Conservation (phyloP, 2,329 filamentous ascomycete genomes). For the Diaporthe ampelina region DNA sequence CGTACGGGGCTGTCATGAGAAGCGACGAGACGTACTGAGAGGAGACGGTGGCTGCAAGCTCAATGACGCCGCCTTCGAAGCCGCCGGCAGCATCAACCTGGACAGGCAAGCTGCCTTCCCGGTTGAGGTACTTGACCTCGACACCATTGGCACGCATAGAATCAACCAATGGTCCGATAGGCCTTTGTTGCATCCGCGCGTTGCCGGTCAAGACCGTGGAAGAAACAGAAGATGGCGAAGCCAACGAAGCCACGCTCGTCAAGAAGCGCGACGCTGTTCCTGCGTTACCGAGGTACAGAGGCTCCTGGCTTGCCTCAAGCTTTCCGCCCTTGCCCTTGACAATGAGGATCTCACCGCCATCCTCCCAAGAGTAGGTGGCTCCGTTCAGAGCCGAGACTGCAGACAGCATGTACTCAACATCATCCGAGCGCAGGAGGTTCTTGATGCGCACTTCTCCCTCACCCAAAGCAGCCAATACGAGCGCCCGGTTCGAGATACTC, state of each 20-base stretch:
- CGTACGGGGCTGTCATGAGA: constrained; percentile 96
- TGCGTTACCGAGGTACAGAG: constrained; percentile 95
- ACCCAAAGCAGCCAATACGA: constrained; percentile 93
- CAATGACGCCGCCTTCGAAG: constrained; percentile 87
- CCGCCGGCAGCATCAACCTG: constrained; percentile 86
- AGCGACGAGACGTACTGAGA: constrained; percentile 99
- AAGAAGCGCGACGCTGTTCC: constrained; percentile 96
- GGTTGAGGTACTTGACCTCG: constrained; percentile 87
- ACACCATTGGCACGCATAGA: constrained; percentile 90
- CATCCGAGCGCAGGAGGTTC: constrained; percentile 95
- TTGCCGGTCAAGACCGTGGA: constrained; percentile 93
- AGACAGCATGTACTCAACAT: constrained; percentile 96
- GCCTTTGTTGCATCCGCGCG: constrained; percentile 93
- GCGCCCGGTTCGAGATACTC: constrained; percentile 95
- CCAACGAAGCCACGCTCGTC: constrained; percentile 90
- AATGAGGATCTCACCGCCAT: constrained; percentile 90
- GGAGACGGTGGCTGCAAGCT: constrained; percentile 93
- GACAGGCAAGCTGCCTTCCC: constrained; percentile 85
- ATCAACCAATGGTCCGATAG: constrained; percentile 93
- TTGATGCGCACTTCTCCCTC: constrained; percentile 88
- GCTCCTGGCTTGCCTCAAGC: constrained; percentile 79
- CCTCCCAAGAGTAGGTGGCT: constrained; percentile 92
- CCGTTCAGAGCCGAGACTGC: constrained; percentile 89
- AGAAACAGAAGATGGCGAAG: constrained; percentile 73
- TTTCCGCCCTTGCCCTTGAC: constrained; percentile 92